A percentile compares a stretch with the other conserved stretches of the same genome.
These are phyloP conservation scores for Fomitiporia mediterranea DNA, from an alignment of 1,284 basidiomycete species.

Conservation along the genomic window DNA sequence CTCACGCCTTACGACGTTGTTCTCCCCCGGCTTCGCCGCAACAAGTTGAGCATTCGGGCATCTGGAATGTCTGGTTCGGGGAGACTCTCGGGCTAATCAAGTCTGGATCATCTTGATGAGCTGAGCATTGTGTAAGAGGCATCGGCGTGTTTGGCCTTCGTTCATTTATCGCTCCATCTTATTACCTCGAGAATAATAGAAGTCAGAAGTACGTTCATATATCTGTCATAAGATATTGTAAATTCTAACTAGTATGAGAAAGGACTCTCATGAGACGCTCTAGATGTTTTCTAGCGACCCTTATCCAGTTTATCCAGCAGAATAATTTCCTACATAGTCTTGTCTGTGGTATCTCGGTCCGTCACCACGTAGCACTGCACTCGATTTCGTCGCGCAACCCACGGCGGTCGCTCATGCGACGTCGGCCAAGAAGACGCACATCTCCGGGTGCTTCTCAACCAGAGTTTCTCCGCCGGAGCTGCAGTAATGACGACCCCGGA, in stretches of 20 bases:
- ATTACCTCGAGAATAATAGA: conserved; percentile 3
- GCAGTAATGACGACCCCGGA: not conserved
- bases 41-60: not conserved
- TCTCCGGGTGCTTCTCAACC: not conserved
- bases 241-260: not conserved
- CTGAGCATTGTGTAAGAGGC: not conserved
- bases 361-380: not conserved
- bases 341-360: not conserved
- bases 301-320: not conserved
- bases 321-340: not conserved
- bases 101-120: not conserved
- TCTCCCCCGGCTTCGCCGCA: not conserved
- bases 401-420: not conserved
- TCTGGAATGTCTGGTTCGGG: not conserved
- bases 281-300: not conserved
- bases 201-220: not conserved
- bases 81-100: not conserved
- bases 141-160: not conserved
- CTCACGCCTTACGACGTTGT: conserved; percentile 2
- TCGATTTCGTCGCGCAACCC: not conserved
- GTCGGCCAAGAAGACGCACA: not conserved
- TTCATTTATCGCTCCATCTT: conserved; percentile 5
- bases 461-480: not conserved
- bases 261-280: not conserved
- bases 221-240: not conserved